These are phyloP conservation scores for Gentiana macrophylla DNA, from an alignment of 257 asterid species.

Conservation along the genomic window DNA sequence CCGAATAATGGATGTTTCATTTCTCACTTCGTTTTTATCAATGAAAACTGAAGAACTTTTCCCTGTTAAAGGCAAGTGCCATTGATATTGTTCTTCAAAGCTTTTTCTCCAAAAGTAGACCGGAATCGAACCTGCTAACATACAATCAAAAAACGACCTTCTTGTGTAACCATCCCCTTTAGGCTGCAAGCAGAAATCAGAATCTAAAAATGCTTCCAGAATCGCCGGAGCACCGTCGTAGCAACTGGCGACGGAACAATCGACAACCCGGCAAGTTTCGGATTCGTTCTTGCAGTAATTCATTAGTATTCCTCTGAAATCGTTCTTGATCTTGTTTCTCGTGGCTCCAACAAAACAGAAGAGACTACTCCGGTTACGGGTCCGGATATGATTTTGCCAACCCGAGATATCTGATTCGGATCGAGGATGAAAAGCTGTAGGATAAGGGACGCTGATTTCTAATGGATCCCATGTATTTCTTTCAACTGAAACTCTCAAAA, in stretches of 20 bases:
- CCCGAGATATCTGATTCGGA: constrained; percentile 31
- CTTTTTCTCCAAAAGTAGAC: constrained; percentile 45
- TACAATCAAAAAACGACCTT: constrained; percentile 46
- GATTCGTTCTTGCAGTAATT: constrained; percentile 28
- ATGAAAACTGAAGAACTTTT: constrained; percentile 32
- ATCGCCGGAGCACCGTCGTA: constrained; percentile 45
- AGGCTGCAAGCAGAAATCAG: constrained; percentile 56
- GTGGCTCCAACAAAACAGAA: constrained; percentile 54
- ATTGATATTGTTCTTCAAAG: constrained; percentile 37
- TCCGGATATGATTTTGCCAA: constrained; percentile 26
- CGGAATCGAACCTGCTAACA: constrained; percentile 58
- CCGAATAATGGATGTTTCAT: constrained; percentile 16
- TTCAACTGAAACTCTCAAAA: constrained; percentile 35
- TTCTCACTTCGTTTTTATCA: constrained; percentile 32
- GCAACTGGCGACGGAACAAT: constrained; percentile 34
- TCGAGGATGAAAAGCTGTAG: constrained; percentile 58
- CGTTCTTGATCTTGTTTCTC: constrained; percentile 38
- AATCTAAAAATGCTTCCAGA: constrained; percentile 38
- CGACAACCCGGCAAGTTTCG: constrained; percentile 22
- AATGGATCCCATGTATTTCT: constrained; percentile 35
- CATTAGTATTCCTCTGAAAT: constrained; percentile 41
- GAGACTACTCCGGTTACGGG: not conserved
- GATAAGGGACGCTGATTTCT: constrained; percentile 54
- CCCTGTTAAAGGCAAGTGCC: constrained; percentile 39
- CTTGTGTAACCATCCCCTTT: constrained; percentile 56